Evolutionary conservation across 306 rosid species (phyloP), one percentile per base, ranked within the genome.

Genomic region (Prinsepia uniflora): DNA sequence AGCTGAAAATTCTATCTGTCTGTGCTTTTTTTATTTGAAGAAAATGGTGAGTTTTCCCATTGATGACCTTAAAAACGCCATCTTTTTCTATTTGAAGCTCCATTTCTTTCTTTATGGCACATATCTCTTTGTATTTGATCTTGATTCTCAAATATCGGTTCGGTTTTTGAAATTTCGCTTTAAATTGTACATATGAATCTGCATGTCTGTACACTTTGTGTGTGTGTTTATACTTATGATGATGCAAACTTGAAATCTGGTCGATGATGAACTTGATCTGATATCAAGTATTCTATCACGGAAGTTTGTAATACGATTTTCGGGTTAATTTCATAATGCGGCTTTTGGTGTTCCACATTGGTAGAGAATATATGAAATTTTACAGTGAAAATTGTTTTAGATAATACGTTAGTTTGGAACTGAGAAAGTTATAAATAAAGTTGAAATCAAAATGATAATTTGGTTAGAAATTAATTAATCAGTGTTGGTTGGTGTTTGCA

Each of bases 31-130:
- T 30, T 17, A 36, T 46, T 9, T 8, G 49, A 45, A n/a, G 12
- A 61, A 34, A 18, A 61, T 81, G 81, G 72, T 72, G 84, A 75
- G 81, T 30, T 80, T 68, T 40, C 48, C 7, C 45, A 11, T 47
- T 63, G 14, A 40, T 44, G 70, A 54, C 65, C 42, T 54, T 3
- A 2, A 6, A 30, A 49, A 43, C 70, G 24, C 15, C 18, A 0
- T 17, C 58, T 56, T 30, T 68, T 66, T 3, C 14, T 34, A 36
- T 34, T 20, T 50, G 20, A 12, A 47, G 45, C 53, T 56, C 75
- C 24, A 14, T 17, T 22, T 44, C 7, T 22, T 53, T 5, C 39
- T 49, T 14, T 10, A 3, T 49, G 64, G 63, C 52, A 17, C 6
- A 45, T 18, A n/a, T 40, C 34, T 10, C 63, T 40, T 12, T 2